Evolutionary conservation across 2,329 filamentous ascomycete species (phyloP), one percentile per base, ranked within the genome.

Genomic region (Colletotrichum gigasporum): DNA sequence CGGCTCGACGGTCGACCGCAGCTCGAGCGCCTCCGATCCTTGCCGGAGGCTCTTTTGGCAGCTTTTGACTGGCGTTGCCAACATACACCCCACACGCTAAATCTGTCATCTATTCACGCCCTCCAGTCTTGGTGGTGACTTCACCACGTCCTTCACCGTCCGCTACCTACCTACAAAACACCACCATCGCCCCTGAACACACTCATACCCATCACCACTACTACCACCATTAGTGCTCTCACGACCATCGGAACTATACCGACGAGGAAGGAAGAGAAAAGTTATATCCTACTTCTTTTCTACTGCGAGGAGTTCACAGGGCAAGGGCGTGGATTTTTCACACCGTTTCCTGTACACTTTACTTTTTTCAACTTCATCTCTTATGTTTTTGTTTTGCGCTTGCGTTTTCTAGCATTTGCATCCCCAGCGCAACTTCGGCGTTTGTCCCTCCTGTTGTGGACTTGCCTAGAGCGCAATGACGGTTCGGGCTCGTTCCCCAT

Each of bases 371-470:
- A 47, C 32, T 61, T 42, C 50, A 53, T 64, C 61, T 64, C 48
- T 54, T 39, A 28, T 55, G 20, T 61, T 35, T 51, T 48, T 61
- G 16, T 35, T 53, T 41, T 26, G 55, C 41, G 30, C 39, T 11
- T 60, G 55, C 61, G 47, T 63, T 52, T 22, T 53, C 41, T 37
- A 64, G 61, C 61, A 61, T 64, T 64, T 64, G 61, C 61, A 64
- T 64, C 41, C 41, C 16, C 30, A 32, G 56, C 28, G 48, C 24
- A 9, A n/a, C 30, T 24, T 16, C 34, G 37, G 16, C 55, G 32
- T 47, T 26, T 37, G 53, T 35, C 22, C 56, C 30, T 52, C 12
- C 48, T 22, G 22, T 22, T 42, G 34, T n/a, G 61, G 61, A 18
- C 42, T 30, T 47, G 11, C 20, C 30, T 20, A 9, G 53, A 16